Evolutionary conservation across 345 rosid genomes (phyloP).

Genomic region (Eutrema heterophyllum): DNA sequence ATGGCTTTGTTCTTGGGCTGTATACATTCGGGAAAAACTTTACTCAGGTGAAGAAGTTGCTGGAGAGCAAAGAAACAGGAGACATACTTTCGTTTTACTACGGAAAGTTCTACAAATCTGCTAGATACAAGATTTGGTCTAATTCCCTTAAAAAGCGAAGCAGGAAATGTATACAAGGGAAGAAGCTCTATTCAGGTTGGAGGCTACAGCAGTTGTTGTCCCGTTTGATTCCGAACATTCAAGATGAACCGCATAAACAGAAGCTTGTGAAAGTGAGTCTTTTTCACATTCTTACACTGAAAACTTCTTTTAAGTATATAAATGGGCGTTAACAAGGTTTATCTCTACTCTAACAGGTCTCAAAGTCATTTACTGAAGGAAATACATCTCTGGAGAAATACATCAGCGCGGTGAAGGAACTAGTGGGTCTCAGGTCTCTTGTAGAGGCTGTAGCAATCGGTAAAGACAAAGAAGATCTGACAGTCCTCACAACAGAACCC

Average conservation of each 20-base stretch:
- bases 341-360: slow-evolving; percentile 37
- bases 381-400: slow-evolving; percentile 44
- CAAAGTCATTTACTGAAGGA: slow-evolving; percentile 50
- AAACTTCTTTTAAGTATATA: background rate
- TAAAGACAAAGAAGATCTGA: slow-evolving; percentile 58
- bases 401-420: slow-evolving; percentile 35
- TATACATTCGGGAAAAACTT: slow-evolving; percentile 54
- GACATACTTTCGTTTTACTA: slow-evolving; percentile 51
- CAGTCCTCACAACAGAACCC: slow-evolving; percentile 43
- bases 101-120: slow-evolving; percentile 50
- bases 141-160: slow-evolving; percentile 37
- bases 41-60: slow-evolving; percentile 35
- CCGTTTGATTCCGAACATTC: slow-evolving; percentile 45
- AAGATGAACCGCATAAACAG: slow-evolving; percentile 24
- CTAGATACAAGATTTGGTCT: slow-evolving; percentile 45
- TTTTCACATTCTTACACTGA: background rate
- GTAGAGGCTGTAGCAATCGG: slow-evolving; percentile 63
- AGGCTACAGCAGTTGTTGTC: slow-evolving; percentile 54
- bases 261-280: slow-evolving; percentile 27
- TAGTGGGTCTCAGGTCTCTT: slow-evolving; percentile 42
- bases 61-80: slow-evolving; percentile 44
- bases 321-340: background rate
- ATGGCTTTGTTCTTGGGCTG: slow-evolving; percentile 50
- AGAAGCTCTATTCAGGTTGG: slow-evolving; percentile 58
- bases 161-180: slow-evolving; percentile 41